Base-by-base conservation (phyloP, 106 monocot species). In the Apostasia ramifera region DNA sequence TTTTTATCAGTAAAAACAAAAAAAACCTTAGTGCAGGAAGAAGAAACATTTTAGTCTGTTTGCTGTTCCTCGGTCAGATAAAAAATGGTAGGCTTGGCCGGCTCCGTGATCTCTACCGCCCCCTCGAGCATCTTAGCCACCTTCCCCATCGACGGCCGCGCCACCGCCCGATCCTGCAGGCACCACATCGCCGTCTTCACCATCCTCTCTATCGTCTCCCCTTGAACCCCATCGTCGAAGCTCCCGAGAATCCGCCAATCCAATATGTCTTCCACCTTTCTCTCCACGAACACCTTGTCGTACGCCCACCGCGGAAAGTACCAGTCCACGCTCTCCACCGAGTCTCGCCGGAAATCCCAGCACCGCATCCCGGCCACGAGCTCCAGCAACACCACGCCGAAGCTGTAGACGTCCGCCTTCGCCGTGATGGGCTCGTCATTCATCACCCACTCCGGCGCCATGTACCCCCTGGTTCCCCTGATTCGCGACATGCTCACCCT, bases 111-210 rank as follows among this genome's bases (percentile, higher is more conserved):
- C 73, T 93, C 93, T 57, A 89, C 84, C 1, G 84, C 67, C 2
- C 89, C 89, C 42, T 93, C 93, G n/a, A 93, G 80, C 93, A 93
- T 93, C 77, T 93, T 93, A 14, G 86, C 75, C 47, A 93, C 93
- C 68, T 89, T 93, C 46, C 93, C 93, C 93, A 93, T 93, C 7
- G 93, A 84, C 8, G 89, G 93, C 68, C 93, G 59, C 59, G 69
- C 58, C 63, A 89, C 89, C 10, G 89, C 77, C 40, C 80, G 78
- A 47, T 86, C 86, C 81, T 93, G 93, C 59, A 89, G 67, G 78
- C 93, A 93, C 89, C 89, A 89, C 82, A 89, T 86, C 4, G 89
- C 93, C 4, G 93, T 93, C 89, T 86, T 93, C 62, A 93, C 83
- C 93, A 93, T 86, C 44, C 92, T 72, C 55, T 88, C 88, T 65